Conservation (phyloP, 192 early-diverging fungal species). For the Gonapodya sp. region DNA sequence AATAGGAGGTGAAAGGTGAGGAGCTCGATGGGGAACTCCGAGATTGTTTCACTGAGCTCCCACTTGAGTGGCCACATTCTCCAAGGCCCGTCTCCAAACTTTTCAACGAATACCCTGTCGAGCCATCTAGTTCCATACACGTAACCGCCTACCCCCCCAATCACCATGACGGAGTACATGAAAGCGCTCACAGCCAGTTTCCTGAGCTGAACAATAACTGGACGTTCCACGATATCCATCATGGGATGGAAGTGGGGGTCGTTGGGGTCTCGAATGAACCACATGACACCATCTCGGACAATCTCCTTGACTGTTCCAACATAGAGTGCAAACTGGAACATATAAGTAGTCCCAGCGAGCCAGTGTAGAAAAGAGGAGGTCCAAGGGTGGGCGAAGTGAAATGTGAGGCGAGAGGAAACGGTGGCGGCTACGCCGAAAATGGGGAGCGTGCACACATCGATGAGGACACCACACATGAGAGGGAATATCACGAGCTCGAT, state of each 20-base stretch:
- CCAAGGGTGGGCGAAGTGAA: slow-evolving; percentile 49
- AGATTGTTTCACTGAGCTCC: slow-evolving; percentile 55
- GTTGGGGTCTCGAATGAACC: slow-evolving; percentile 96
- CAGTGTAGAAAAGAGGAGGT: slow-evolving; percentile 75
- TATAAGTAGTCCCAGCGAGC: slow-evolving; percentile 85
- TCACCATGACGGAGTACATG: slow-evolving; percentile 76
- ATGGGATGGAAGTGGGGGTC: slow-evolving; percentile 92
- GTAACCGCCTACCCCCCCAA: slow-evolving; percentile 59
- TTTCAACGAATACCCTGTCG: background rate
- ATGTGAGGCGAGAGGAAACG: slow-evolving; percentile 38
- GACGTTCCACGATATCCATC: slow-evolving; percentile 79
- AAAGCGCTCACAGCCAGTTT: slow-evolving; percentile 72
- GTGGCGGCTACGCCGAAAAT: slow-evolving; percentile 57
- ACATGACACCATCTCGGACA: slow-evolving; percentile 88
- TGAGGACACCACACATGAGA: slow-evolving; percentile 70
- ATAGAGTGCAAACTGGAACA: slow-evolving; percentile 88
- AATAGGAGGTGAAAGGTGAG: slow-evolving; percentile 65
- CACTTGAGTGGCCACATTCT: slow-evolving; percentile 50
- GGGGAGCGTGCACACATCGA: slow-evolving; percentile 74
- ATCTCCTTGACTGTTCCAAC: slow-evolving; percentile 69
- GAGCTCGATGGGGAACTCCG: slow-evolving; percentile 69
- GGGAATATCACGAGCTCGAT: slow-evolving; percentile 87
- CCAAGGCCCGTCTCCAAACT: background rate
- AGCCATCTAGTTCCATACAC: slow-evolving; percentile 17
- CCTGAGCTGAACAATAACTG: slow-evolving; percentile 61